Percentiles rank a stretch among this genome's conserved stretches.
phyloP scores from a whole-genome alignment of 2,329 filamentous ascomycete species.

The Ophiognomonia clavigignenti-juglandacearum region DNA sequence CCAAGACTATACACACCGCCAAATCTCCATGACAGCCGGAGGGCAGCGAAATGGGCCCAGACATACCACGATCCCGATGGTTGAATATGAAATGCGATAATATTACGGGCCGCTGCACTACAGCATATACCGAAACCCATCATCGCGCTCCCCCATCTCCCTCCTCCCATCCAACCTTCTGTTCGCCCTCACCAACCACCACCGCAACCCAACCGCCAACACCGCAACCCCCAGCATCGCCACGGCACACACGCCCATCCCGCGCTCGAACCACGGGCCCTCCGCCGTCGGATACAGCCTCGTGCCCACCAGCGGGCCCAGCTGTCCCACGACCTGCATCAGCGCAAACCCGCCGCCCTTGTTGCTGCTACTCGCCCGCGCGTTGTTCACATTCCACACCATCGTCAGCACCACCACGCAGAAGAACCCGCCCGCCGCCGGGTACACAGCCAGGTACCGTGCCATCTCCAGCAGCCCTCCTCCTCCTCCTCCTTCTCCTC shows the following conservation, averaged over 20 bases:
- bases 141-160: conserved; percentile 24
- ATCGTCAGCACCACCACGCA: conserved; percentile 78
- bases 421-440: conserved; percentile 77
- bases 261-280: conserved; percentile 55
- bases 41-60: too few species aligned
- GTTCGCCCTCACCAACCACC: conserved; percentile 50
- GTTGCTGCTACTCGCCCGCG: conserved; percentile 54
- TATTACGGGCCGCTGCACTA: too few species aligned
- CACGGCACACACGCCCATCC: conserved; percentile 58
- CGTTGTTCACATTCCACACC: conserved; percentile 83
- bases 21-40: too few species aligned
- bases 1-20: too few species aligned
- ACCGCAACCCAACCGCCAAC: conserved; percentile 48
- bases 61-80: too few species aligned
- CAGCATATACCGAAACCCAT: too few species aligned
- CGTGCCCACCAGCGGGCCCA: conserved; percentile 67
- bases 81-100: too few species aligned
- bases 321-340: conserved; percentile 77
- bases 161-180: conserved; percentile 33
- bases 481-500: too few species aligned
- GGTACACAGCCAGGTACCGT: conserved; percentile 73
- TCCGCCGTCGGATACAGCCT: conserved; percentile 58
- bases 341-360: conserved; percentile 76
- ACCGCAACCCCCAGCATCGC: conserved; percentile 59
- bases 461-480: conserved; percentile 33